Evolutionary conservation across 345 rosid genomes (phyloP).

Genomic region (Hibiscus trionum): DNA sequence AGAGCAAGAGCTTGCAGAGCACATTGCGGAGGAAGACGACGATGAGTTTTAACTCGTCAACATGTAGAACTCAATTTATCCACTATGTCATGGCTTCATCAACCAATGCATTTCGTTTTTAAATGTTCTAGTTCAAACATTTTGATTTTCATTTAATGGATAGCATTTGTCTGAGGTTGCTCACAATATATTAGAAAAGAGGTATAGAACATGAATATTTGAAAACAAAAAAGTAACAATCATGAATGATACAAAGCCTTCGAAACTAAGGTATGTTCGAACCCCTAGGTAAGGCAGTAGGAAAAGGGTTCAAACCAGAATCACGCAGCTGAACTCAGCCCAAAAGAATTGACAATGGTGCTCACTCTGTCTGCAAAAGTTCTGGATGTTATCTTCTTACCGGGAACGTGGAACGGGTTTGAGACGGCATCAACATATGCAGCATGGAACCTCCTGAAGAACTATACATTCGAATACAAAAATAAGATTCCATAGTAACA

Average conservation of each 20-base stretch:
- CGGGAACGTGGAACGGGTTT: slow-evolving; percentile 92
- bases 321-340: slow-evolving; percentile 49
- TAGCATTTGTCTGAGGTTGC: no score
- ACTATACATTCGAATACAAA: slow-evolving; percentile 31
- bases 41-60: slow-evolving; percentile 29
- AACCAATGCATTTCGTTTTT: neutral
- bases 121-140: neutral
- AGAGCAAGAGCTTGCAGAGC: slow-evolving; percentile 52
- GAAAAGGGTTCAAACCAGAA: slow-evolving; percentile 5
- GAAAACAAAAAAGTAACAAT: neutral
- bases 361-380: slow-evolving; percentile 76
- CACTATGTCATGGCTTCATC: neutral
- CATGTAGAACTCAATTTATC: neutral
- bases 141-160: no score
- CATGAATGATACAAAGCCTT: slow-evolving; percentile 1
- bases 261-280: neutral
- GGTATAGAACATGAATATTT: neutral
- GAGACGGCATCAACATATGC: slow-evolving; percentile 95
- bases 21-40: slow-evolving; percentile 50
- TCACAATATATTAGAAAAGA: no score
- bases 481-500: neutral
- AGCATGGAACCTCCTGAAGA: slow-evolving; percentile 83
- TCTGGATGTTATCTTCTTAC: slow-evolving; percentile 86
- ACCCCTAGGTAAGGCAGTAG: neutral
- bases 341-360: slow-evolving; percentile 76